Base-by-base conservation (phyloP, 768 basidiomycete species). In the Wakefieldia striispora region DNA sequence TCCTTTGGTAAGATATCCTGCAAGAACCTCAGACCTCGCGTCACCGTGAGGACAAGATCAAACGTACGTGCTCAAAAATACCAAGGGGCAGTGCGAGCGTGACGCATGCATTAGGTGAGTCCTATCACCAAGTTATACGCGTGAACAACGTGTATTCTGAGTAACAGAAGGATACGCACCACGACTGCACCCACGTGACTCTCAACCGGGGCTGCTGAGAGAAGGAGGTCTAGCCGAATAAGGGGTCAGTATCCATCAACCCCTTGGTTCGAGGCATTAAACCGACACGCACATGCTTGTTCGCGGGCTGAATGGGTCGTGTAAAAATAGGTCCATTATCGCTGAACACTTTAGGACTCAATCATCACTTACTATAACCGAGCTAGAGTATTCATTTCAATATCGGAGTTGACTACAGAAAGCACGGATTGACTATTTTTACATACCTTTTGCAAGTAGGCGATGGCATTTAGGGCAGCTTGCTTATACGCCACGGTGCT, bases 401-500 rank as follows among this genome's bases (percentile, higher is more conserved):
- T 45, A 49, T 59, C 42, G 49, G 34, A 39, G 26, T 14, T 8
- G n/a, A 14, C 13, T 35, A 11, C 21, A 29, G 4, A 21, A 10
- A 2, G 6, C 12, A 33, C 10, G 29, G 10, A 29, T 12, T 3
- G 29, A 1, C 8, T 16, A 0, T 16, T 39, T 33, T 27, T 34
- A 53, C 62, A 23, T 43, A 81, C 82, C 75, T 86, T 86, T 70
- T 75, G 72, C 38, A 91, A 72, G 63, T 91, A 90, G 2, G 78
- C 76, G 44, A 91, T 89, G 2, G 84, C 78, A 57, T 88, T 88
- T 47, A 88, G 68, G 0, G 88, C 85, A 6, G 88, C 88, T 67
- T 87, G 86, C 62, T 90, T 88, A 64, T 86, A 90, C 3, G 88
- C 87, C 16, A 86, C 84, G 19, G 86, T 80, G 0, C 83, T 85